phyloP scores from a whole-genome alignment of 2,329 filamentous ascomycete genomes.

The Dendrostoma leiphaemia region DNA sequence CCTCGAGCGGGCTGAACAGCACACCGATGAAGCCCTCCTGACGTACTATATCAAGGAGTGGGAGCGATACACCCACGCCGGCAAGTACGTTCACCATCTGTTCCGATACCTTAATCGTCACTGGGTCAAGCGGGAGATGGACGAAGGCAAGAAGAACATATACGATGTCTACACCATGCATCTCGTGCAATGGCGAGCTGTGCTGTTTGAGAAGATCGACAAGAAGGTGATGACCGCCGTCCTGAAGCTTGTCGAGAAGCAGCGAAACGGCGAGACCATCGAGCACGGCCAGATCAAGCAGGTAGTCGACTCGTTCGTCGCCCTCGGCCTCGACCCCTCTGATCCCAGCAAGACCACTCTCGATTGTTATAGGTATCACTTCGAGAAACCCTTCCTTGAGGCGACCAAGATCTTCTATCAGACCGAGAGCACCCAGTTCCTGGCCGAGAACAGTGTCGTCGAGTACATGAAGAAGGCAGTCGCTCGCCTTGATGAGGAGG shows the following conservation, averaged over 20 bases:
- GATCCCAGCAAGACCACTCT: constrained; percentile 92
- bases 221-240: constrained; percentile 93
- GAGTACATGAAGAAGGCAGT: constrained; percentile 99
- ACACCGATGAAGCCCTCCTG: constrained; percentile 86
- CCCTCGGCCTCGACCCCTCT: constrained; percentile 87
- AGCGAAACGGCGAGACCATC: constrained; percentile 95
- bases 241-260: constrained; percentile 91
- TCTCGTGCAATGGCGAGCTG: constrained; percentile 89
- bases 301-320: constrained; percentile 95
- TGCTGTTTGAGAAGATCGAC: constrained; percentile 82
- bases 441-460: constrained; percentile 94
- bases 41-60: constrained; percentile 96
- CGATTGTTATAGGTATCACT: constrained; percentile 89
- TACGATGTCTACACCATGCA: constrained; percentile 98
- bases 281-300: constrained; percentile 96
- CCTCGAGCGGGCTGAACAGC: constrained; percentile 68
- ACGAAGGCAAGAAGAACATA: constrained; percentile 97
- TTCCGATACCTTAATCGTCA: constrained; percentile 96
- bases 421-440: constrained; percentile 88
- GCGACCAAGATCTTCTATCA: constrained; percentile 86
- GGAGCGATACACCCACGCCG: constrained; percentile 91
- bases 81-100: constrained; percentile 95
- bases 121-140: constrained; percentile 98
- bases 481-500: constrained; percentile 82
- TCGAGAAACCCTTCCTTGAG: constrained; percentile 86